These are phyloP conservation scores for Trametes cinnabarina DNA, from an alignment of 768 basidiomycete genomes.

Conservation along the genomic window DNA sequence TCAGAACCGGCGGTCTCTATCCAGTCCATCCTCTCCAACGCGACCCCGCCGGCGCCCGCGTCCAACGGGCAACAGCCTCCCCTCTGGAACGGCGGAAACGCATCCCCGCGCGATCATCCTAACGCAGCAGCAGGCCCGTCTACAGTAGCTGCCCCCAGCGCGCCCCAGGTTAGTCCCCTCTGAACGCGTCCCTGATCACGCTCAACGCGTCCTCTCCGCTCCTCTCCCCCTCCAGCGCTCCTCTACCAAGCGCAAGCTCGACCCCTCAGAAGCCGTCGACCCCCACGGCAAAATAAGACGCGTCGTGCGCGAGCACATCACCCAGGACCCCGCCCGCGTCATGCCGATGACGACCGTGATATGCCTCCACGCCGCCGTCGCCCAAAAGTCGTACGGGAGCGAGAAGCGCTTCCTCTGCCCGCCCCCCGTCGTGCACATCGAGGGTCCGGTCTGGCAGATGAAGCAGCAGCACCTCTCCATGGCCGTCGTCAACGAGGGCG, in stretches of 20 bases:
- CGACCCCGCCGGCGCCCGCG: constrained; percentile 1
- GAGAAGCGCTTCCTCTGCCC: constrained; percentile 95
- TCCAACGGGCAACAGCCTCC: constrained; percentile 10
- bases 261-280: constrained; percentile 57
- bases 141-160: background rate
- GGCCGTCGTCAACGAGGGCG: constrained; percentile 81
- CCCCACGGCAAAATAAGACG: constrained; percentile 79
- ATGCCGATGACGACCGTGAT: constrained; percentile 90
- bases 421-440: constrained; percentile 89
- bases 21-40: constrained; percentile 14
- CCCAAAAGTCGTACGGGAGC: constrained; percentile 94
- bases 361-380: constrained; percentile 88
- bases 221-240: constrained; percentile 36
- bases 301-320: constrained; percentile 79
- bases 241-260: constrained; percentile 73
- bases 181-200: background rate
- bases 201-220: constrained; percentile 27
- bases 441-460: constrained; percentile 84
- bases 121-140: constrained; percentile 12
- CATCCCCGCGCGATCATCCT: constrained; percentile 11
- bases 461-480: constrained; percentile 79
- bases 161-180: constrained; percentile 11
- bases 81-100: constrained; percentile 5
- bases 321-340: constrained; percentile 69
- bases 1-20: constrained; percentile 12